Evolutionary conservation across 805 yeast species (phyloP).

Genomic region (Komagataella kurtzmanii): DNA sequence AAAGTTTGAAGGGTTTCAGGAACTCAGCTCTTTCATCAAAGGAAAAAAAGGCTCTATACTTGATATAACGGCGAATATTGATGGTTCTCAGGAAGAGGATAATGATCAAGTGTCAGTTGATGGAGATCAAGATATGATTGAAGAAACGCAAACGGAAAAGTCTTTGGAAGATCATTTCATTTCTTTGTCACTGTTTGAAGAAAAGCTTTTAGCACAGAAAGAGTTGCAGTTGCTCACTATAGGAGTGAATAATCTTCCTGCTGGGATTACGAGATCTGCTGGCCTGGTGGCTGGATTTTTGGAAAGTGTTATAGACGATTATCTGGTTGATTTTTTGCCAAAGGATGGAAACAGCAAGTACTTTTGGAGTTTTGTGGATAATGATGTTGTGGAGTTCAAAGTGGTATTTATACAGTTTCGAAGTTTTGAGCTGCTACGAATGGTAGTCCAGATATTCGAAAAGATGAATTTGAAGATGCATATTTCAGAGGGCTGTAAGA

Average conservation of each 20-base stretch:
- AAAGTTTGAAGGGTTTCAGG: background rate
- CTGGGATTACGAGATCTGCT: slow-evolving; percentile 5
- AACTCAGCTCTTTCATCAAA: background rate
- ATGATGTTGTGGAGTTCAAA: slow-evolving; percentile 7
- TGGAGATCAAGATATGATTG: background rate
- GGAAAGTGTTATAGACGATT: slow-evolving; percentile 2
- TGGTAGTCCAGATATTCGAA: background rate
- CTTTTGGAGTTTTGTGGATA: slow-evolving; percentile 12
- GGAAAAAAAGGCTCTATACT: background rate
- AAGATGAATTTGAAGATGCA: background rate
- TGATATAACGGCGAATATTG: background rate
- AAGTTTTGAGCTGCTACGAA: slow-evolving; percentile 1
- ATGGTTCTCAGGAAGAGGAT: background rate
- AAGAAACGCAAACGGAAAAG: background rate
- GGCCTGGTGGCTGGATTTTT: slow-evolving; percentile 10
- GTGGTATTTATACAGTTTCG: slow-evolving; percentile 13
- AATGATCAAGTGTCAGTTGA: background rate
- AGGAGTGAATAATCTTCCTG: slow-evolving; percentile 10
- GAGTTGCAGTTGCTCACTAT: slow-evolving; percentile 4
- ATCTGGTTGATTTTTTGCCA: background rate
- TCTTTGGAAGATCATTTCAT: background rate
- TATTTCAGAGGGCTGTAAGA: slow-evolving; percentile 1
- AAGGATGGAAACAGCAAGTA: slow-evolving; percentile 3
- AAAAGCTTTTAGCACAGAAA: background rate
- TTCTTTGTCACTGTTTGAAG: background rate